A percentile compares a stretch with the other conserved stretches of the same genome.
Evolutionary conservation across 2,329 filamentous ascomycete genomes (phyloP).

Genomic region (Claviceps purpurea): DNA sequence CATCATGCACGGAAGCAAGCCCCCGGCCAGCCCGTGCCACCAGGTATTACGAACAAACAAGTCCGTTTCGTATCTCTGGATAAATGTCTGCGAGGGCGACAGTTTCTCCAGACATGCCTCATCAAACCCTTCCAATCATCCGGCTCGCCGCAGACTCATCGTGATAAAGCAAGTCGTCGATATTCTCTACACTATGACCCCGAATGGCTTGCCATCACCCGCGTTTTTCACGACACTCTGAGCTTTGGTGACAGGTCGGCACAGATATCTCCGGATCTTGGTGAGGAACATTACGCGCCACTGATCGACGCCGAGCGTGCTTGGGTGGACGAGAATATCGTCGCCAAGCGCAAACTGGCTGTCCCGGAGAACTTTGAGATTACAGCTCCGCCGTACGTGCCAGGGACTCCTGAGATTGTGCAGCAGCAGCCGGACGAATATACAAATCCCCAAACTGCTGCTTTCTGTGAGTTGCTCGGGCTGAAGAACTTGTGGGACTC

Average conservation of each 20-base stretch:
- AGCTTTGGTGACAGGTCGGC: constrained; percentile 46
- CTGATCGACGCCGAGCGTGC: constrained; percentile 54
- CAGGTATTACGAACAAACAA: constrained; percentile 60
- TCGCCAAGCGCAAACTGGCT: constrained; percentile 43
- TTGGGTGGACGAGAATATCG: constrained; percentile 75
- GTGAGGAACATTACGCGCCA: constrained; percentile 53
- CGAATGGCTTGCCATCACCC: constrained; percentile 91
- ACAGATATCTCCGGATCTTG: constrained; percentile 43
- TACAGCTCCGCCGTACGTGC: constrained; percentile 61
- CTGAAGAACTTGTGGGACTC: constrained; percentile 66
- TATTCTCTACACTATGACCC: constrained; percentile 67
- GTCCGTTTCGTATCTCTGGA: constrained; percentile 84
- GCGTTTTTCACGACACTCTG: constrained; percentile 58
- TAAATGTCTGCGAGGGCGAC: constrained; percentile 69
- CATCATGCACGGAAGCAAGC: constrained; percentile 19
- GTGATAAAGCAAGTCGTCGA: constrained; percentile 21
- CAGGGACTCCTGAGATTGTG: constrained; percentile 41
- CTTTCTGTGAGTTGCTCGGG: constrained; percentile 65
- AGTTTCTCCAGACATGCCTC: constrained; percentile 70
- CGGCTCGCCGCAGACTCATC: constrained; percentile 12
- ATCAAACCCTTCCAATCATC: constrained; percentile 33
- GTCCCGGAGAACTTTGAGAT: constrained; percentile 67
- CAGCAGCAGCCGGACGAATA: constrained; percentile 62
- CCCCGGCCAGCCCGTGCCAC: constrained; percentile 51
- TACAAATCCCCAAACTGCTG: constrained; percentile 72